Percentiles rank a stretch among this genome's conserved stretches.
phyloP scores from a whole-genome alignment of 805 yeast genomes.

The Barnettozyma sucrosica region DNA sequence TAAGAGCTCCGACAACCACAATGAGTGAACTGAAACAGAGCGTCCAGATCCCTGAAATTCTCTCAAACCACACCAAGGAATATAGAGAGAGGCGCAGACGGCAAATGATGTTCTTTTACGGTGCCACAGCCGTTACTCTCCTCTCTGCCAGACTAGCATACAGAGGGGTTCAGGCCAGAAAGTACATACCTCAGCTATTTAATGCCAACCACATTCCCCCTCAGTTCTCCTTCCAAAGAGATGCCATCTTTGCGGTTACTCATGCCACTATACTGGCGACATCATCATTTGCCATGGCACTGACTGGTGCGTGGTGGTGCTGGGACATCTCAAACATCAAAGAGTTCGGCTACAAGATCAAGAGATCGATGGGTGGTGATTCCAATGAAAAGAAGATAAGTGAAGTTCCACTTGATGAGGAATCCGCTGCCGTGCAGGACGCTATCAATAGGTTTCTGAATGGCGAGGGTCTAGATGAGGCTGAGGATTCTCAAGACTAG shows the following conservation, averaged over 20 bases:
- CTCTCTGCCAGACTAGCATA: constrained; percentile 69
- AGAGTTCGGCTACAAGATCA: constrained; percentile 71
- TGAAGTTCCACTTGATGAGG: constrained; percentile 50
- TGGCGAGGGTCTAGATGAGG: constrained; percentile 30
- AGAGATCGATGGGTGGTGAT: constrained; percentile 60
- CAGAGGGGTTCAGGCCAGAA: constrained; percentile 65
- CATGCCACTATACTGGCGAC: constrained; percentile 75
- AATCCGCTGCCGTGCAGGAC: constrained; percentile 50
- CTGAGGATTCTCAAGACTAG: not conserved
- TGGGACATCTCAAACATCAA: constrained; percentile 61
- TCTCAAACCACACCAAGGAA: constrained; percentile 13
- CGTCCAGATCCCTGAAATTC: constrained; percentile 12
- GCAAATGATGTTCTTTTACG: constrained; percentile 69
- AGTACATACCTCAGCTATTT: constrained; percentile 69
- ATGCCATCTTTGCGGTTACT: constrained; percentile 80
- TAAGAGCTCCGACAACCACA: not conserved
- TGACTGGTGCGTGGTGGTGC: constrained; percentile 76
- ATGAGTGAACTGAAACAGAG: constrained; percentile 10
- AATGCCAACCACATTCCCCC: constrained; percentile 88
- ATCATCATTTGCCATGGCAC: constrained; percentile 63
- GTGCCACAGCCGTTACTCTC: constrained; percentile 67
- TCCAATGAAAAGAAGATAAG: constrained; percentile 43
- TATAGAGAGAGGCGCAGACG: constrained; percentile 46
- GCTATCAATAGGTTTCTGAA: constrained; percentile 45
- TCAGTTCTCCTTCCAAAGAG: constrained; percentile 69